Evolutionary conservation across 2,329 filamentous ascomycete species (phyloP), one percentile per base, ranked within the genome.

Genomic region (Xylariaceae sp.): DNA sequence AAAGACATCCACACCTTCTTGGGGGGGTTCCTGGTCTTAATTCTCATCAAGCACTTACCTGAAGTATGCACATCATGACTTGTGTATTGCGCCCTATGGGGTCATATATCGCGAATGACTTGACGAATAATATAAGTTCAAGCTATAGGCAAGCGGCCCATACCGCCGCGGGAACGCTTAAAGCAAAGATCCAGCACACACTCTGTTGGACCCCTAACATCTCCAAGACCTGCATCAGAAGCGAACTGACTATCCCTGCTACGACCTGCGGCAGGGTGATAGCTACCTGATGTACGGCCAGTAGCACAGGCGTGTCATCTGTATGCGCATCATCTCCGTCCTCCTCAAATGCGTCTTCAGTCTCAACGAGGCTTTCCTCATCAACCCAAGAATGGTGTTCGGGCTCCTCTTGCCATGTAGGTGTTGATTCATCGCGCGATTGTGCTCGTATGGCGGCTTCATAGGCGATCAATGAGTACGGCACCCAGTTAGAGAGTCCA

Each of bases 401-500:
- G 15, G 15, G 44, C 18, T 10, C 35, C 48, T 55, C 9, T 45
- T 10, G 44, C 23, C 39, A 47, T 35, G 10, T 2, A 35, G 35
- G n/a, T 45, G 41, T 4, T 10, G 9, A 55, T 48, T 15, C n/a
- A 30, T 34, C 23, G 52, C 9, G 15, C 4, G 23, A 34, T 30
- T 34, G 52, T 9, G 52, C 52, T 39, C 37, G 41, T 47, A 23
- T n/a, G 11, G 52, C 37, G 15, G 52, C 52, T 47, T 55, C 52
- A 17, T 55, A 55, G 39, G 52, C 52, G 13, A 55, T 55, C 37
- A 55, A 23, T 18, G 52, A 55, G 52, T 55, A 55, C 11, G 52
- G 52, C 10, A 55, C 53, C 53, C 53, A 55, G 30, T 35, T 51
- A 34, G 49, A 51, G 23, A 51, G 49, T 2, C 53, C 45, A 37